Conservation (phyloP, 176 grass and related monocot genomes). For the Alloteropsis semialata region DNA sequence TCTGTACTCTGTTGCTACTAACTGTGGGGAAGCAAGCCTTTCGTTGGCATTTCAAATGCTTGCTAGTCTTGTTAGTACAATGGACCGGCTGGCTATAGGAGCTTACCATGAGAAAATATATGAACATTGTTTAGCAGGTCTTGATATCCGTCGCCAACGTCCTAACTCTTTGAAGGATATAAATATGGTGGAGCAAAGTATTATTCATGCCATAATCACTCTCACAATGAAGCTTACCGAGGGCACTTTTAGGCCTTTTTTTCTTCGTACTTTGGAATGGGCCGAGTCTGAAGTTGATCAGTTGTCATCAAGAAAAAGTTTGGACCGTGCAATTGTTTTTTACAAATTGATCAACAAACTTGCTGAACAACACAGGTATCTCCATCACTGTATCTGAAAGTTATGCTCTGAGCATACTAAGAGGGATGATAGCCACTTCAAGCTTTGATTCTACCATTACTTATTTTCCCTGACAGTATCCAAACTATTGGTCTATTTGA, state of each 20-base stretch:
- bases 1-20: conserved; percentile 52
- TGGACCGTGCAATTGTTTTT: conserved; percentile 78
- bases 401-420: not conserved
- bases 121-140: conserved; percentile 73
- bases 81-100: conserved; percentile 75
- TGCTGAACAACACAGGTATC: conserved; percentile 73
- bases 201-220: conserved; percentile 63
- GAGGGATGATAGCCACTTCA: not conserved
- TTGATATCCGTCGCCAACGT: conserved; percentile 71
- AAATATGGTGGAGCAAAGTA: conserved; percentile 70
- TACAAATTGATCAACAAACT: conserved; percentile 81
- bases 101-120: conserved; percentile 83
- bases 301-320: conserved; percentile 47
- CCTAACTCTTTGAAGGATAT: conserved; percentile 65
- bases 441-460: not conserved
- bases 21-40: conserved; percentile 73
- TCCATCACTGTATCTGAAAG: not conserved
- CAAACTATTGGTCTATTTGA: not conserved
- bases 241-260: conserved; percentile 85
- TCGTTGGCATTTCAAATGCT: conserved; percentile 79
- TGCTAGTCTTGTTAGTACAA: conserved; percentile 57
- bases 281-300: conserved; percentile 69
- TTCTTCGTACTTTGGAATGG: conserved; percentile 82
- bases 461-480: not conserved
- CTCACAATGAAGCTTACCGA: conserved; percentile 91